Evolutionary conservation across 257 asterid genomes (phyloP).

Genomic region (Gardenia jasminoides): DNA sequence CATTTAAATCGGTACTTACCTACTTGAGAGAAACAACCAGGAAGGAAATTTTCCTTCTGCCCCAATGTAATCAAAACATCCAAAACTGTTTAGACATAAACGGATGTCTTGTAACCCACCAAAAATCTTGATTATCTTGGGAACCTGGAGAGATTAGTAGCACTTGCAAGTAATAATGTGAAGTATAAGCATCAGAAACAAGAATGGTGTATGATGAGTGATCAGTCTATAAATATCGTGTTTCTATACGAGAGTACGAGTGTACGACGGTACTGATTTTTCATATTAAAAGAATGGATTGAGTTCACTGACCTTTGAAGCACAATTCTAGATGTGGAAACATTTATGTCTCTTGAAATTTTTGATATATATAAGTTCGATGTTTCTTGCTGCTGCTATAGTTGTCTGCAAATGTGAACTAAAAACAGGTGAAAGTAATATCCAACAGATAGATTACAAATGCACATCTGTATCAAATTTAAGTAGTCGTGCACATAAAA

Average conservation of each 20-base stretch:
- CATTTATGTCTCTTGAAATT: background rate
- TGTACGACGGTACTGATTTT: background rate
- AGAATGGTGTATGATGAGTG: background rate
- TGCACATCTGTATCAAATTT: background rate
- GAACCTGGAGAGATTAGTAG: background rate
- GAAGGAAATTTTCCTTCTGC: background rate
- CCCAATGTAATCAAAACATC: background rate
- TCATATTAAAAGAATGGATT: background rate
- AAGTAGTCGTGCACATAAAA: constrained; percentile 11
- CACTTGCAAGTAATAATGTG: background rate
- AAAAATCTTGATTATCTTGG: background rate
- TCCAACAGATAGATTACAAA: background rate
- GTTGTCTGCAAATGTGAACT: background rate
- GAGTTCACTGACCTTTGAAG: constrained; percentile 3
- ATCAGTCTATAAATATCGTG: background rate
- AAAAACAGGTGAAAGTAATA: background rate
- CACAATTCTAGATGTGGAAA: background rate
- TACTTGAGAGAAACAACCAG: background rate
- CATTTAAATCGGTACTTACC: background rate
- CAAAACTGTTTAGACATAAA: background rate
- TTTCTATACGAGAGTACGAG: too few species aligned
- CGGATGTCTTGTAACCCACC: background rate
- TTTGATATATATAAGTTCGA: too few species aligned
- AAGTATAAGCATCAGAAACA: background rate
- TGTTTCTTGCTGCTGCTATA: background rate